Conservation (phyloP, 345 rosid genomes). For the Dovyalis caffra region DNA sequence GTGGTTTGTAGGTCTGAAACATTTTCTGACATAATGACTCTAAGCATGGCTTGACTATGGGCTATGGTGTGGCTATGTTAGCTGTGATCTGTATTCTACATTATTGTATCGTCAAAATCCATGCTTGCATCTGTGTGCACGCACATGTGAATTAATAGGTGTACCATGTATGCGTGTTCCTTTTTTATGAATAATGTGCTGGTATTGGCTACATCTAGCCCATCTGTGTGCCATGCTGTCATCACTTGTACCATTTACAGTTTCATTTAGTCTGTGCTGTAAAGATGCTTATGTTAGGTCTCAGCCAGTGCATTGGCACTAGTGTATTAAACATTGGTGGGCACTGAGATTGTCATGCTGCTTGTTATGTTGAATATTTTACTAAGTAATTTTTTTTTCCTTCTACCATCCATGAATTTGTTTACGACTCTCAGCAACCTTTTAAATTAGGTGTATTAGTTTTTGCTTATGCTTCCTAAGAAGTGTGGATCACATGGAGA, state of each 20-base stretch:
- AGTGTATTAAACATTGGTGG: neutral
- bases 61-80: neutral
- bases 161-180: neutral
- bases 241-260: neutral
- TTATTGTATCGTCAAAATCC: neutral
- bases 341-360: neutral
- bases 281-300: neutral
- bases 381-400: neutral
- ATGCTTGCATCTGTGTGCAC: neutral
- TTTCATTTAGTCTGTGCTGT: neutral
- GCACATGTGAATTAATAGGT: no score
- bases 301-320: neutral
- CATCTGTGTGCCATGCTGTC: neutral
- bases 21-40: neutral
- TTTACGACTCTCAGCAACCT: neutral
- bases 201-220: neutral
- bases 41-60: neutral
- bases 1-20: constrained; percentile 3
- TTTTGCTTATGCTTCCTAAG: neutral
- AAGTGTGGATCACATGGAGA: neutral
- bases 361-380: neutral
- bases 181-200: neutral
- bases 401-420: neutral
- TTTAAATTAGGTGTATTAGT: neutral
- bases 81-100: neutral